A percentile compares a stretch with the other conserved stretches of the same genome.
Conservation (phyloP, 1,284 basidiomycete genomes). For the Cryptococcus jaspeensis region DNA sequence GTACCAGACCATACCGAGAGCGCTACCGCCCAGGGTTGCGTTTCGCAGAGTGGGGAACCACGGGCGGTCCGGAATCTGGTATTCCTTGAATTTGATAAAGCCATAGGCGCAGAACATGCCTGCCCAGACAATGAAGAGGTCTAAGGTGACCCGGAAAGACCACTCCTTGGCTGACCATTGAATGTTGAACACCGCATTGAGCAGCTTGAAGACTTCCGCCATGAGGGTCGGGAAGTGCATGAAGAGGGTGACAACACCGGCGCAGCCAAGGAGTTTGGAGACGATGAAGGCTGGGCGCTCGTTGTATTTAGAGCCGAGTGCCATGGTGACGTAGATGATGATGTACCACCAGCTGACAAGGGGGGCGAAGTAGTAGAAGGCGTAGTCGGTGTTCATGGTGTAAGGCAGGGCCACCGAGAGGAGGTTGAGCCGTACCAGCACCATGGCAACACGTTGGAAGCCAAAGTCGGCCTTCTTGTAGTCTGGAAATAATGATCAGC, state of each 20-base stretch:
- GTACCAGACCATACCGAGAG: slow-evolving; percentile 67
- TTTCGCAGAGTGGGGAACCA: slow-evolving; percentile 63
- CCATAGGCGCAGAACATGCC: slow-evolving; percentile 77
- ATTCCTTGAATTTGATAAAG: slow-evolving; percentile 72
- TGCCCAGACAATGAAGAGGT: slow-evolving; percentile 80
- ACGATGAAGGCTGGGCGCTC: slow-evolving; percentile 66
- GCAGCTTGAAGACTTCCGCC: slow-evolving; percentile 62
- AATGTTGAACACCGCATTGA: slow-evolving; percentile 67
- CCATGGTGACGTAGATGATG: slow-evolving; percentile 77
- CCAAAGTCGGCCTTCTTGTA: slow-evolving; percentile 82
- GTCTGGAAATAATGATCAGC: slow-evolving; percentile 63
- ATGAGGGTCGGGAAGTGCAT: slow-evolving; percentile 66
- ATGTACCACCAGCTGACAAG: slow-evolving; percentile 68
- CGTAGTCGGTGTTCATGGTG: slow-evolving; percentile 85
- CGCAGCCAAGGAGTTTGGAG: slow-evolving; percentile 66
- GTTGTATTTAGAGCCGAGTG: slow-evolving; percentile 69
- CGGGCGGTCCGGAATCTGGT: slow-evolving; percentile 66
- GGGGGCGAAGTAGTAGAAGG: slow-evolving; percentile 83
- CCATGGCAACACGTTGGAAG: slow-evolving; percentile 70
- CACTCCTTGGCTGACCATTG: slow-evolving; percentile 81
- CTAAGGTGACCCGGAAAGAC: slow-evolving; percentile 80
- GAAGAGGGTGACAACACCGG: slow-evolving; percentile 63
- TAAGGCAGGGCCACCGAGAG: slow-evolving; percentile 78
- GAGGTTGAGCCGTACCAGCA: slow-evolving; percentile 76
- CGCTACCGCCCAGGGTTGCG: slow-evolving; percentile 56